Conservation (phyloP, 2,329 filamentous ascomycete genomes). For the Incumbomyces lentus region DNA sequence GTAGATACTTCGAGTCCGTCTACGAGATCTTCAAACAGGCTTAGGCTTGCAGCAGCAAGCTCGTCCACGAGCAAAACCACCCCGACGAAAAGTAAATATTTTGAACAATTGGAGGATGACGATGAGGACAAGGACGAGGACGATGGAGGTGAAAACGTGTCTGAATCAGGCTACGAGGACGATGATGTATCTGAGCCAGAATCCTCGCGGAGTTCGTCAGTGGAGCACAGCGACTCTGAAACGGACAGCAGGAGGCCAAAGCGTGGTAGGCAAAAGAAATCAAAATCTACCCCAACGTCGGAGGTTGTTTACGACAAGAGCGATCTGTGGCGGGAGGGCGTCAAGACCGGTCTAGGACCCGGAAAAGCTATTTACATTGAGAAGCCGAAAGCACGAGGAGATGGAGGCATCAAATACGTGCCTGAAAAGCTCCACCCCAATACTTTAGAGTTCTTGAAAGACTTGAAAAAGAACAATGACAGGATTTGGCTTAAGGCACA, state of each 20-base stretch:
- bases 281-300: conserved; percentile 18
- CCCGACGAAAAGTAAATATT: conserved; percentile 43
- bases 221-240: conserved; percentile 22
- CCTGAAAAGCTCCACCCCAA: conserved; percentile 53
- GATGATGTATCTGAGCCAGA: conserved; percentile 25
- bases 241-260: conserved; percentile 19
- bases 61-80: conserved; percentile 22
- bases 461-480: conserved; percentile 51
- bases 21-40: conserved; percentile 15
- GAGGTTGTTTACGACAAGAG: conserved; percentile 27
- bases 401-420: conserved; percentile 48
- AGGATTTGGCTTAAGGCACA: conserved; percentile 60
- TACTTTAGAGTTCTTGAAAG: conserved; percentile 50
- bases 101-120: conserved; percentile 24
- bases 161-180: conserved; percentile 33
- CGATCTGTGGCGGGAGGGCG: conserved; percentile 47
- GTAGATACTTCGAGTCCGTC: conserved; percentile 10
- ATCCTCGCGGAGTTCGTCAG: conserved; percentile 22
- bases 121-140: conserved; percentile 24
- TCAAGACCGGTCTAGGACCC: conserved; percentile 45
- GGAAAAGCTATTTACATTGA: conserved; percentile 53
- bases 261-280: conserved; percentile 6
- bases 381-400: conserved; percentile 51
- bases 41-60: conserved; percentile 12
- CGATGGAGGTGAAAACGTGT: conserved; percentile 9